A percentile compares a stretch with the other conserved stretches of the same genome.
Evolutionary conservation across 805 yeast species (phyloP).

Genomic region (Torulaspora quercuum): DNA sequence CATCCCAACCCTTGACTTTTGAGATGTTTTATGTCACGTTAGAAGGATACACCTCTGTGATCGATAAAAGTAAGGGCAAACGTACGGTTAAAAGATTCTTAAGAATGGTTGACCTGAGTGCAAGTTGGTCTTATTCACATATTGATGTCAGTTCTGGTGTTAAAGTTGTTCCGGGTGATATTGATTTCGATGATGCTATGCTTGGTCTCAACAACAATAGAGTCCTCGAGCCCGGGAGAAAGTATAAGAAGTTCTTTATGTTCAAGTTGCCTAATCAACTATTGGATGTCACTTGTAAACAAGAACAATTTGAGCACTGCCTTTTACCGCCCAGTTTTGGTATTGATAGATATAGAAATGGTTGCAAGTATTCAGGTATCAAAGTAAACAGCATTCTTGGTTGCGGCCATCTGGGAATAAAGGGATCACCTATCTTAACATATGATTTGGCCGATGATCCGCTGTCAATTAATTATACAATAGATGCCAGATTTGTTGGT

Average conservation of each 20-base stretch:
- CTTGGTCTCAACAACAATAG: constrained; percentile 51
- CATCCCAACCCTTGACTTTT: constrained; percentile 48
- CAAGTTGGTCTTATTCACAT: constrained; percentile 50
- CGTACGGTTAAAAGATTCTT: constrained; percentile 47
- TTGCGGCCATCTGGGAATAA: constrained; percentile 49
- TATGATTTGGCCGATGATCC: constrained; percentile 48
- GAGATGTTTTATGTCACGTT: constrained; percentile 57
- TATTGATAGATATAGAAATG: constrained; percentile 33
- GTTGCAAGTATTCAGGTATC: constrained; percentile 34
- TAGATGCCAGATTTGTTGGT: constrained; percentile 56
- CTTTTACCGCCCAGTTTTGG: constrained; percentile 44
- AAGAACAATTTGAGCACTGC: constrained; percentile 41
- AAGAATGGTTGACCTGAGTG: constrained; percentile 59
- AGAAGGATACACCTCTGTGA: constrained; percentile 41
- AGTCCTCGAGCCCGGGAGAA: constrained; percentile 45
- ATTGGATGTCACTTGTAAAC: constrained; percentile 51
- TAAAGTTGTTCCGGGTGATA: constrained; percentile 43
- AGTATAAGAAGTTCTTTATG: constrained; percentile 56
- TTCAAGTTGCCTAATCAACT: constrained; percentile 55
- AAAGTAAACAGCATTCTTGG: constrained; percentile 37
- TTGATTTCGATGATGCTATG: constrained; percentile 47
- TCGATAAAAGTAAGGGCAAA: constrained; percentile 35
- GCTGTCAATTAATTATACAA: constrained; percentile 48
- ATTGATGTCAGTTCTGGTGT: constrained; percentile 53
- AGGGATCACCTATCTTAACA: constrained; percentile 55